Evolutionary conservation across 2,329 filamentous ascomycete genomes (phyloP).

Genomic region (Neopestalotiopsis rosae): DNA sequence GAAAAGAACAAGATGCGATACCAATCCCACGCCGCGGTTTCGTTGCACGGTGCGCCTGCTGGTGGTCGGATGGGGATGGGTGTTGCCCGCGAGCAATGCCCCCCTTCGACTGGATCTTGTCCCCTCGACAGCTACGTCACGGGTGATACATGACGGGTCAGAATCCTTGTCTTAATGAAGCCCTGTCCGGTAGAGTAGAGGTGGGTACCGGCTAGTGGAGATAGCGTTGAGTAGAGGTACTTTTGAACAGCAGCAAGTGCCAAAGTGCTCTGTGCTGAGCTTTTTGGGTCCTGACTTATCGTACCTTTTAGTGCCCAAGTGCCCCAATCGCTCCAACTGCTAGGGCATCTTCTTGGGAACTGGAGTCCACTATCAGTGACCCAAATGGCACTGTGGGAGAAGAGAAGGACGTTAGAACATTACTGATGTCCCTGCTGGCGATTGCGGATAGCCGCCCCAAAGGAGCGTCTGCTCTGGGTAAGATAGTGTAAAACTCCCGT

Average conservation of each 20-base stretch:
- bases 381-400: neutral
- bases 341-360: neutral
- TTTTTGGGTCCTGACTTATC: neutral
- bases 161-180: constrained; percentile 2
- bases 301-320: neutral
- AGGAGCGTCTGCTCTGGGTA: no score
- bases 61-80: neutral
- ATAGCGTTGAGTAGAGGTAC: constrained; percentile 15
- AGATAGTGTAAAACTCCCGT: neutral
- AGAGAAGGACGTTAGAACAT: neutral
- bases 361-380: neutral
- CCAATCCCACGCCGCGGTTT: neutral
- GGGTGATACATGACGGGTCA: constrained; percentile 14
- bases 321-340: neutral
- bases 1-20: neutral
- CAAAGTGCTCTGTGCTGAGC: constrained; percentile 1
- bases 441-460: constrained; percentile 9
- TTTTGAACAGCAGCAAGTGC: constrained; percentile 4
- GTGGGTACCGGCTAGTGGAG: neutral
- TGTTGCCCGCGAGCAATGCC: constrained; percentile 6
- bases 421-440: neutral
- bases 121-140: constrained; percentile 15
- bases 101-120: constrained; percentile 11
- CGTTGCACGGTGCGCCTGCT: neutral
- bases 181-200: constrained; percentile 8